Conservation (phyloP, 2,329 filamentous ascomycete species). For the Helotiales sp. region DNA sequence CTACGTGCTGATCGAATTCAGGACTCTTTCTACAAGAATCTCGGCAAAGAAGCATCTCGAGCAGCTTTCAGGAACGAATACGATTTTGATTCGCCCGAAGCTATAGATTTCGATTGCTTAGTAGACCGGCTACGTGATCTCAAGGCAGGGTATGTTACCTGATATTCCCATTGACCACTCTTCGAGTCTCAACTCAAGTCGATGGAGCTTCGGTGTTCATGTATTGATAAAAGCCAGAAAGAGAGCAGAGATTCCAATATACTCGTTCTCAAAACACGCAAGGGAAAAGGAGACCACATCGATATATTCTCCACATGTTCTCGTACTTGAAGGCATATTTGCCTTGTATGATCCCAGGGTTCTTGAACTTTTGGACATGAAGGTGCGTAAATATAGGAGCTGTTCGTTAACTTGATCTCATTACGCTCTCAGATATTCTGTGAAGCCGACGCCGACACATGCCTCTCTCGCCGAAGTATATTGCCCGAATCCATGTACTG, state of each 20-base stretch:
- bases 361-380: constrained; percentile 85
- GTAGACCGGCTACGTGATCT: constrained; percentile 78
- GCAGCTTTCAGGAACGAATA: constrained; percentile 88
- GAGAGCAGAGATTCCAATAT: constrained; percentile 87
- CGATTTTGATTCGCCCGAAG: constrained; percentile 92
- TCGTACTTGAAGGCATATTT: constrained; percentile 95
- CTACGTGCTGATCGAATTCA: constrained; percentile 38
- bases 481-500: background rate
- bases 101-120: constrained; percentile 90
- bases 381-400: constrained; percentile 49
- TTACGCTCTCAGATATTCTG: constrained; percentile 73
- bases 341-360: constrained; percentile 88
- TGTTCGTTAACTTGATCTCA: background rate
- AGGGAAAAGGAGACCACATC: constrained; percentile 77
- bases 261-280: constrained; percentile 92
- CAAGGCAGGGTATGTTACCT: constrained; percentile 74
- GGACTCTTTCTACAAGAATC: constrained; percentile 96
- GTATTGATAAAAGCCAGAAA: constrained; percentile 51
- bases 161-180: background rate
- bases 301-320: constrained; percentile 93
- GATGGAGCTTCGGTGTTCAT: background rate
- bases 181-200: background rate
- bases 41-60: constrained; percentile 75
- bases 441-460: constrained; percentile 93
- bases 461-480: constrained; percentile 82